A percentile compares a stretch with the other conserved stretches of the same genome.
Evolutionary conservation across 2,329 filamentous ascomycete species (phyloP).

Genomic region (Aspergillus pseudoglaucus): DNA sequence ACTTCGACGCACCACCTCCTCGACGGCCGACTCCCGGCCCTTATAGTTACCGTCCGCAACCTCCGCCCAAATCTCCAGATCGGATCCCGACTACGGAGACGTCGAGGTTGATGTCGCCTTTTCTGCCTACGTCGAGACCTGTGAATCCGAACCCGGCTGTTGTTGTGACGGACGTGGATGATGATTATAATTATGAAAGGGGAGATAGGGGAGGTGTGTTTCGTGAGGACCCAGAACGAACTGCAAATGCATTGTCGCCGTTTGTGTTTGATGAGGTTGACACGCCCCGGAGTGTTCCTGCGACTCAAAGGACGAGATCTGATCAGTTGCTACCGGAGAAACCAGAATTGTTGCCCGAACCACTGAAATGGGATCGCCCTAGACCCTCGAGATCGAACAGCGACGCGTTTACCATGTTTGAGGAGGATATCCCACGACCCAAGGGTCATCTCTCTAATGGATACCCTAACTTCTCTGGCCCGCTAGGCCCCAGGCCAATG

Average conservation of each 20-base stretch:
- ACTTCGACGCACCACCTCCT: slow-evolving; percentile 22
- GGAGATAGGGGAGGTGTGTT: neutral
- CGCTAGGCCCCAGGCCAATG: slow-evolving; percentile 1
- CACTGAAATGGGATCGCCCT: slow-evolving; percentile 26
- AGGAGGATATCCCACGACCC: slow-evolving; percentile 19
- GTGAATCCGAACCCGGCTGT: slow-evolving; percentile 3
- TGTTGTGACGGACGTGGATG: neutral
- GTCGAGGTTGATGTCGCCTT: slow-evolving; percentile 13
- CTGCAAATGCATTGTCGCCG: neutral
- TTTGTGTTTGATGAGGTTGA: neutral
- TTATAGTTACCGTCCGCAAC: slow-evolving; percentile 6
- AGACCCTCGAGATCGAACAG: slow-evolving; percentile 20
- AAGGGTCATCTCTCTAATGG: slow-evolving; percentile 10
- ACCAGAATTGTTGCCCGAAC: slow-evolving; percentile 33
- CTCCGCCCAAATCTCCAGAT: neutral
- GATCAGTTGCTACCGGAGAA: slow-evolving; percentile 29
- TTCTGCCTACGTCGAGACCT: slow-evolving; percentile 12
- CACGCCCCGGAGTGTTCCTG: slow-evolving; percentile 23
- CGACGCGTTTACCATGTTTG: slow-evolving; percentile 32
- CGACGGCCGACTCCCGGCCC: slow-evolving; percentile 14
- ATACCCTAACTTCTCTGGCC: slow-evolving; percentile 2
- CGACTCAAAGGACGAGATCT: slow-evolving; percentile 33
- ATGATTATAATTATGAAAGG: slow-evolving; percentile 2
- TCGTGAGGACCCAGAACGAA: neutral
- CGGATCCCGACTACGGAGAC: slow-evolving; percentile 10